Conservation (phyloP, 495 filamentous ascomycete species). For the Bacidia gigantensis region DNA sequence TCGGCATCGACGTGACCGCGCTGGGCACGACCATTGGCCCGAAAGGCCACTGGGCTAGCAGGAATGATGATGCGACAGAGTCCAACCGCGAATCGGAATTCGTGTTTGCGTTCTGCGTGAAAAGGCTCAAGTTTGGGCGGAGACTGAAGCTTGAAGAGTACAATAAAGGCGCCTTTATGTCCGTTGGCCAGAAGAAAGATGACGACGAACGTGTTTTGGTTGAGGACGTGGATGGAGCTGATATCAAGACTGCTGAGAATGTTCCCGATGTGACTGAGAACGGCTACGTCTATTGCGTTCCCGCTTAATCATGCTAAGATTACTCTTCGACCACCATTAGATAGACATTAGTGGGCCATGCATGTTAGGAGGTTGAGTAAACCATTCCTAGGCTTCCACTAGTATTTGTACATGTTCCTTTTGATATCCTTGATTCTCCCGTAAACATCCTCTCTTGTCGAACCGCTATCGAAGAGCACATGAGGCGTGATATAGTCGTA, state of each 20-base stretch:
- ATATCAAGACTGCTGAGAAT: constrained; percentile 16
- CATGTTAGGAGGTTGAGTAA: no score
- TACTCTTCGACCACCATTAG: no score
- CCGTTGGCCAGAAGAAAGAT: constrained; percentile 12
- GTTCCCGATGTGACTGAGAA: constrained; percentile 20
- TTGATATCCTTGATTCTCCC: no score
- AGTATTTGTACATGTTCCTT: no score
- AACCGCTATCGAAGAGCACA: constrained; percentile 19
- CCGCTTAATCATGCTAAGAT: constrained; percentile 14
- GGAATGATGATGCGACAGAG: constrained; percentile 20
- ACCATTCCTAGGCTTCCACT: no score
- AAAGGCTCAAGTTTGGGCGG: constrained; percentile 21
- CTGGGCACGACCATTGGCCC: constrained; percentile 17
- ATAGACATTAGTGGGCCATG: background rate
- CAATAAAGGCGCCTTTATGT: constrained; percentile 21
- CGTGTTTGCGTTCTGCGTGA: constrained; percentile 24
- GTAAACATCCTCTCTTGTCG: no score
- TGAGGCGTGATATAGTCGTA: constrained; percentile 25
- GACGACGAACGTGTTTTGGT: constrained; percentile 17
- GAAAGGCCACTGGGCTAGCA: constrained; percentile 18
- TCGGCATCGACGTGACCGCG: constrained; percentile 17
- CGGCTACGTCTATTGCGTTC: constrained; percentile 20
- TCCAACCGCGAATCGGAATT: constrained; percentile 20
- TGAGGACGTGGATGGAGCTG: constrained; percentile 20
- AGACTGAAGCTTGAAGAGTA: constrained; percentile 19